These are phyloP conservation scores for Roridomyces roridus DNA, from an alignment of 768 basidiomycete genomes.

Conservation along the genomic window DNA sequence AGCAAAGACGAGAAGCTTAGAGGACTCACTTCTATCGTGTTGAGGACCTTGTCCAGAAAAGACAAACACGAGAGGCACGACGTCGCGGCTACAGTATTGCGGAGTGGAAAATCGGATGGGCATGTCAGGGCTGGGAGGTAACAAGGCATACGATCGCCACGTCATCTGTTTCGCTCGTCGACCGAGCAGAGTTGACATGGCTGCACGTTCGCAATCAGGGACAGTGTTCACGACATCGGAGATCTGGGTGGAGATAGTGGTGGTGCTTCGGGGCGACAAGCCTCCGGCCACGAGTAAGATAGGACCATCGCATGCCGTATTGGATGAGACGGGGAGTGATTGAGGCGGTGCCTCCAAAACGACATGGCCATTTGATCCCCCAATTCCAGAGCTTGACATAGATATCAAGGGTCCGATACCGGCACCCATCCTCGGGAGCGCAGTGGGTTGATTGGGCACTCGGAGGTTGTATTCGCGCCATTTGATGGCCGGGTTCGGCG, in stretches of 20 bases:
- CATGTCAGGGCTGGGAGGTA: conserved; percentile 10
- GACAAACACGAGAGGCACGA: conserved; percentile 36
- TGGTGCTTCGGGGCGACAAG: no score
- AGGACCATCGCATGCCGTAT: background rate
- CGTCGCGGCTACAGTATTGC: conserved; percentile 27
- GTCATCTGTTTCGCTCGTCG: no score
- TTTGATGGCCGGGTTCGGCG: conserved; percentile 32
- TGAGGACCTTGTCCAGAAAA: conserved; percentile 44
- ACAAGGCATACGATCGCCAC: background rate
- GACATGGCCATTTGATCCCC: conserved; percentile 38
- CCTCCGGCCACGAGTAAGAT: background rate
- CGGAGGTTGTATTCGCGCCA: conserved; percentile 33
- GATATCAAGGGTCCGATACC: no score
- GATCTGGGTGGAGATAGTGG: no score
- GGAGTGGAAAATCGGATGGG: conserved; percentile 5
- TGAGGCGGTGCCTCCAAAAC: conserved; percentile 31
- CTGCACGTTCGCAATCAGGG: no score
- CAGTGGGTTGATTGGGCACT: conserved; percentile 26
- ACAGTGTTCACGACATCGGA: no score
- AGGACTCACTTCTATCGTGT: conserved; percentile 35
- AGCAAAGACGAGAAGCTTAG: no score
- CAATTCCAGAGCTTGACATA: conserved; percentile 37
- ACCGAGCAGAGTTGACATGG: no score
- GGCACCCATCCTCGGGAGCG: no score
- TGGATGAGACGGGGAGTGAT: background rate